These are phyloP conservation scores for Coemansia guatemalensis DNA, from an alignment of 192 early-diverging fungal species.

Conservation along the genomic window DNA sequence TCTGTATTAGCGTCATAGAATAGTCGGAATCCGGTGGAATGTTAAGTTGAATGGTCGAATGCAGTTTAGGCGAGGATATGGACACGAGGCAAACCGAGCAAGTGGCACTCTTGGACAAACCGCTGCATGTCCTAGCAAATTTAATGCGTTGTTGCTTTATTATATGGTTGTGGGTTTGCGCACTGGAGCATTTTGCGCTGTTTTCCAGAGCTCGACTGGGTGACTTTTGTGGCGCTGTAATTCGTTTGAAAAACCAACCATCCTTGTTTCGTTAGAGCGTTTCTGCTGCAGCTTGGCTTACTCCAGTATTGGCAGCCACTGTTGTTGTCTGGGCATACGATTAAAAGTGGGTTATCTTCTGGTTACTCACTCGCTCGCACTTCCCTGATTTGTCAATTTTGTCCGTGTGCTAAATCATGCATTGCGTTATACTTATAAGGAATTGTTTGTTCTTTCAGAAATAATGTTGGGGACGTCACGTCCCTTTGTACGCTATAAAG, in stretches of 20 bases:
- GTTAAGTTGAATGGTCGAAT: neutral
- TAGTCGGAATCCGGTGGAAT: neutral
- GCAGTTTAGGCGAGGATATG: neutral
- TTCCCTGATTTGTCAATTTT: too few species aligned
- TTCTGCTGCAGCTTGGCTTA: too few species aligned
- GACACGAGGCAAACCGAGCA: neutral
- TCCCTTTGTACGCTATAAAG: neutral
- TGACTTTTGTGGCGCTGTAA: too few species aligned
- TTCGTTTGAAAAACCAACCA: too few species aligned
- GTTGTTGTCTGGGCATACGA: too few species aligned
- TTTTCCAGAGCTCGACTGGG: neutral
- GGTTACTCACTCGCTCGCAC: too few species aligned
- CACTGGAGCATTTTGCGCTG: neutral
- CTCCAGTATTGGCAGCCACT: too few species aligned
- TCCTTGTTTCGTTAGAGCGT: too few species aligned
- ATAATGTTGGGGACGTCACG: neutral
- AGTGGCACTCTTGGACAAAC: neutral
- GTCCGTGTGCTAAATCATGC: too few species aligned
- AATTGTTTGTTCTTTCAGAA: neutral
- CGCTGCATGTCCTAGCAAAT: neutral
- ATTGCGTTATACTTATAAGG: too few species aligned
- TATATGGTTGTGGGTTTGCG: neutral
- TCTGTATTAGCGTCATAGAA: conserved; percentile 9
- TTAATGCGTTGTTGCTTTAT: neutral
- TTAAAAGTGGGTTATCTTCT: too few species aligned